Conservation (phyloP, 192 early-diverging fungal species). For the Chytriomyces confervae region DNA sequence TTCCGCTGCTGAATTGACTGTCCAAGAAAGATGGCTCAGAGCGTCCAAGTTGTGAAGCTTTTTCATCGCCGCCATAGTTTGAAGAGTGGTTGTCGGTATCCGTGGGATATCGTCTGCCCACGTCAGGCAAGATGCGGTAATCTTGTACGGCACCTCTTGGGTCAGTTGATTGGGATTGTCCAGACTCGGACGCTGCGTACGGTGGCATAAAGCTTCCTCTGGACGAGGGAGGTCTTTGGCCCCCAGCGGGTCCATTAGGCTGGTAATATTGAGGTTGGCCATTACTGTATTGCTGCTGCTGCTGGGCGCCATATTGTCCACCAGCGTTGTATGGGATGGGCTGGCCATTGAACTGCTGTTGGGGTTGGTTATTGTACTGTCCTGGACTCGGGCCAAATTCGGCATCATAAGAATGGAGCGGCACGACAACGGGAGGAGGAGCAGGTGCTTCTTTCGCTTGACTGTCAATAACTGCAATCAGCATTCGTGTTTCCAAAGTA, state of each 20-base stretch:
- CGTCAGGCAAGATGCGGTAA: too few relatives aligned
- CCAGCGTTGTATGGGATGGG: background rate
- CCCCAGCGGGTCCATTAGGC: background rate
- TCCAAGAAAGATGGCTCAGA: background rate
- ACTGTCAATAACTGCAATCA: background rate
- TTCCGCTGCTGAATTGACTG: background rate
- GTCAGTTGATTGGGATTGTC: background rate
- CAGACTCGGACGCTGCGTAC: background rate
- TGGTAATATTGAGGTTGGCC: background rate
- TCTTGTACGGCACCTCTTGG: background rate
- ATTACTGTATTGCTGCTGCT: background rate
- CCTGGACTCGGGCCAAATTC: background rate
- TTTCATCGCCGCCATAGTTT: background rate
- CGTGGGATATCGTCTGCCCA: background rate
- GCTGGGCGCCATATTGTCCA: background rate
- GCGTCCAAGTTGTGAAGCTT: background rate
- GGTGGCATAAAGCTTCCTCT: background rate
- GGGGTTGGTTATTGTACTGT: too few relatives aligned
- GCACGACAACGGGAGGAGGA: background rate
- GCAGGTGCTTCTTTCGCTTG: background rate
- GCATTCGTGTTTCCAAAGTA: background rate
- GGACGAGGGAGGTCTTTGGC: background rate
- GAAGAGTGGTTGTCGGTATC: background rate
- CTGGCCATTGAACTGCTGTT: too few relatives aligned
- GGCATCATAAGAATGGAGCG: background rate